Percentiles rank a stretch among this genome's conserved stretches.
phyloP scores from a whole-genome alignment of 2,329 filamentous ascomycete species.

The Stagonosporopsis chrysanthemi region DNA sequence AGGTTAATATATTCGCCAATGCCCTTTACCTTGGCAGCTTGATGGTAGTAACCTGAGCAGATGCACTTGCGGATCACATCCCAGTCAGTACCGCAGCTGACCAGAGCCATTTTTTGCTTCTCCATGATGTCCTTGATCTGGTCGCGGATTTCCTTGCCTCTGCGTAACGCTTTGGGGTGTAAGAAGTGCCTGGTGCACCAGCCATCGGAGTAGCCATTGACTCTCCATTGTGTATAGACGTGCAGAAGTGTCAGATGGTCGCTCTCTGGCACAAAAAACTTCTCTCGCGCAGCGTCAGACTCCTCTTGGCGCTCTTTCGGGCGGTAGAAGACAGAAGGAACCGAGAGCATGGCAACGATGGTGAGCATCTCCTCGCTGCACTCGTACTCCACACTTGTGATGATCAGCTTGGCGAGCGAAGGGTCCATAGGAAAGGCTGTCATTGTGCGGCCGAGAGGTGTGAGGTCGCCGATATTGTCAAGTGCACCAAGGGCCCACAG shows the following conservation, averaged over 20 bases:
- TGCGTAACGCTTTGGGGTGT: slow-evolving; percentile 89
- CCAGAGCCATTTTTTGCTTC: slow-evolving; percentile 86
- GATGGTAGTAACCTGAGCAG: slow-evolving; percentile 97
- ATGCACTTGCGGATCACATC: slow-evolving; percentile 95
- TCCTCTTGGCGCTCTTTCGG: slow-evolving; percentile 97
- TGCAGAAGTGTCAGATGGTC: slow-evolving; percentile 96
- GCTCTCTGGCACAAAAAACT: slow-evolving; percentile 98
- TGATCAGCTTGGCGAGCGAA: slow-evolving; percentile 90
- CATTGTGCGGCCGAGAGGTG: slow-evolving; percentile 87
- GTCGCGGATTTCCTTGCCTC: slow-evolving; percentile 92
- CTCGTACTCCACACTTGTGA: slow-evolving; percentile 86
- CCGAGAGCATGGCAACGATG: slow-evolving; percentile 96
- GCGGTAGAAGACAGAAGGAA: slow-evolving; percentile 95
- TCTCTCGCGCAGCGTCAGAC: slow-evolving; percentile 92
- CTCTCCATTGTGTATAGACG: slow-evolving; percentile 94
- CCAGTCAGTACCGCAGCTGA: slow-evolving; percentile 95
- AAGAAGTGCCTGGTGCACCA: slow-evolving; percentile 96
- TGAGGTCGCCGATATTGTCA: slow-evolving; percentile 92
- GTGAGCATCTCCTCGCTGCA: slow-evolving; percentile 98
- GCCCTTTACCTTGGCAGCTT: slow-evolving; percentile 94
- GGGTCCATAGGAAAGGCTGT: slow-evolving; percentile 99
- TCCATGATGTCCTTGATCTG: slow-evolving; percentile 94
- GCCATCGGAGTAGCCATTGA: slow-evolving; percentile 85
- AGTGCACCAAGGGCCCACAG: slow-evolving; percentile 94
- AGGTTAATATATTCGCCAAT: slow-evolving; percentile 98